These are phyloP conservation scores for Suhomyces faveliae DNA, from an alignment of 805 yeast genomes.

Conservation along the genomic window DNA sequence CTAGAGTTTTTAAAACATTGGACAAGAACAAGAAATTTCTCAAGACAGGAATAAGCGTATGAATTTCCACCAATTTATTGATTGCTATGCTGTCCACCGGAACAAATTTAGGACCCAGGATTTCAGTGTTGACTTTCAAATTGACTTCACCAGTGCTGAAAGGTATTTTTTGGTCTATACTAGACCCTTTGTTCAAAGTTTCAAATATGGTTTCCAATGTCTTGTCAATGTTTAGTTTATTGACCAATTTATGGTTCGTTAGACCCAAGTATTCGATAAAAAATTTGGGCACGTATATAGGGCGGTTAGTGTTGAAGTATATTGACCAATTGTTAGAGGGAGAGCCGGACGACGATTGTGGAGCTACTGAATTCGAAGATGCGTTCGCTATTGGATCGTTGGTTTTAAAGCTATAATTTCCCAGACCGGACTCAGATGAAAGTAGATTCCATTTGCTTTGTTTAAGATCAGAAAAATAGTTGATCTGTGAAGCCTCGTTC, in stretches of 20 bases:
- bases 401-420: constrained; percentile 20
- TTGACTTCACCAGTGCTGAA: background rate
- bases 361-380: background rate
- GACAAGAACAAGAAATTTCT: constrained; percentile 32
- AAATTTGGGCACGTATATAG: constrained; percentile 26
- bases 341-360: background rate
- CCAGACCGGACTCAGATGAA: background rate
- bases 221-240: background rate
- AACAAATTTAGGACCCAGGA: constrained; percentile 19
- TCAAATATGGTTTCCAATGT: constrained; percentile 1
- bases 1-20: constrained; percentile 15
- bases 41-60: constrained; percentile 25
- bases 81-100: constrained; percentile 23
- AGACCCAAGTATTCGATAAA: constrained; percentile 33
- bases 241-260: constrained; percentile 4
- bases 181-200: constrained; percentile 9
- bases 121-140: constrained; percentile 5
- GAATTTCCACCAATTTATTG: constrained; percentile 23
- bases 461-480: constrained; percentile 21
- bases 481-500: constrained; percentile 8
- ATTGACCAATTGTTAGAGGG: constrained; percentile 23
- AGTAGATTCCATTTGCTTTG: constrained; percentile 21
- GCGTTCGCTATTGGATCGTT: constrained; percentile 5
- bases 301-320: constrained; percentile 22
- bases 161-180: constrained; percentile 4